Evolutionary conservation across 1,284 basidiomycete species (phyloP).

Genomic region (Trametes pubescens): DNA sequence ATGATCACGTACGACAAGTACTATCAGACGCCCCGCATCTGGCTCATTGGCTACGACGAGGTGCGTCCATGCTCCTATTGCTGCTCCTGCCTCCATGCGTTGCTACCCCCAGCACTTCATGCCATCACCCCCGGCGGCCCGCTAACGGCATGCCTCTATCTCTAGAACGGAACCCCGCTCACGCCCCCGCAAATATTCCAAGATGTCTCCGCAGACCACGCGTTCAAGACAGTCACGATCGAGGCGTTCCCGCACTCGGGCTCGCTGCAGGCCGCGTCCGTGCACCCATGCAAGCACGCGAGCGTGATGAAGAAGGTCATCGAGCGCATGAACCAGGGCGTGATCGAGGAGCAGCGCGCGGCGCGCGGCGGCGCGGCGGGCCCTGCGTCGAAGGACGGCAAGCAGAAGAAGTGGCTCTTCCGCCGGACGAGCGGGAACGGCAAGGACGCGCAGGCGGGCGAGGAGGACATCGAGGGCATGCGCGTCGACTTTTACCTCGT

Average conservation of each 20-base stretch:
- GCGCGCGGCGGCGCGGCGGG: constrained; percentile 44
- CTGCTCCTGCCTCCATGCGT: background rate
- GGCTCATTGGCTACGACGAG: constrained; percentile 96
- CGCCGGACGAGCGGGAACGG: constrained; percentile 70
- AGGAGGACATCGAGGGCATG: constrained; percentile 85
- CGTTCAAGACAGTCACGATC: constrained; percentile 98
- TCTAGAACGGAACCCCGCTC: constrained; percentile 85
- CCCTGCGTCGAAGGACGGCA: constrained; percentile 53
- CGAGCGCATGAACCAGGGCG: constrained; percentile 94
- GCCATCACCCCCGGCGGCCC: background rate
- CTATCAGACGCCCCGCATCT: constrained; percentile 95
- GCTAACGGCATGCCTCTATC: background rate
- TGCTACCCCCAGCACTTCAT: background rate
- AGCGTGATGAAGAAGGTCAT: constrained; percentile 99
- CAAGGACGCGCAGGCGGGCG: constrained; percentile 68
- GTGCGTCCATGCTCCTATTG: constrained; percentile 56
- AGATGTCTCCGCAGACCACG: constrained; percentile 97
- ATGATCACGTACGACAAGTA: constrained; percentile 99
- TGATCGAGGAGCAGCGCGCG: constrained; percentile 79
- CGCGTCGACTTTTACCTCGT: constrained; percentile 95
- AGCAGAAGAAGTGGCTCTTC: constrained; percentile 88
- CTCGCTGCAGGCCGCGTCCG: constrained; percentile 86
- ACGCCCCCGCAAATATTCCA: constrained; percentile 95
- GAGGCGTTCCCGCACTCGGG: constrained; percentile 95
- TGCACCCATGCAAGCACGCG: constrained; percentile 99